phyloP scores from a whole-genome alignment of 2,329 filamentous ascomycete genomes.

The Pseudocercospora pini-densiflorae region DNA sequence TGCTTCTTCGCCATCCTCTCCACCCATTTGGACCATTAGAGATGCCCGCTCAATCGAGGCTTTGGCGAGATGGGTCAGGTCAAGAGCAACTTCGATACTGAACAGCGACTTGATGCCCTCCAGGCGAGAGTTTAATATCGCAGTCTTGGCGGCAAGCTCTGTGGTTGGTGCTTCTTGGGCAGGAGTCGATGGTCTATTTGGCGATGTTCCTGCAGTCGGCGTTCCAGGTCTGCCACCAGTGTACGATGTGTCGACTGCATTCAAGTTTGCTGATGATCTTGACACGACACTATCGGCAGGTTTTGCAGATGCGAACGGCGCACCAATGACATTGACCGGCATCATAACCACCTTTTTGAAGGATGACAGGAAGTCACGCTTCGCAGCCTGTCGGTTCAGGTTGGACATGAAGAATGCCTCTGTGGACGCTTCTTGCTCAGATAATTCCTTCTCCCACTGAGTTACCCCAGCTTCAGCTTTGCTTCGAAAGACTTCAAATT shows the following conservation, averaged over 20 bases:
- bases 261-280: conserved; percentile 30
- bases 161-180: conserved; percentile 74
- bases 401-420: conserved; percentile 97
- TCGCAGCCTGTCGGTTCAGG: conserved; percentile 90
- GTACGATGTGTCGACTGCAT: conserved; percentile 32
- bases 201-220: conserved; percentile 34
- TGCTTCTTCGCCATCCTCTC: conserved; percentile 76
- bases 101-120: conserved; percentile 96
- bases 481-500: conserved; percentile 81
- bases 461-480: conserved; percentile 77
- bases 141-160: conserved; percentile 95
- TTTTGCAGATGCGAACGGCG: conserved; percentile 54
- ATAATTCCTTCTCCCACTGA: conserved; percentile 89
- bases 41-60: conserved; percentile 83
- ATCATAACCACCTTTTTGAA: conserved; percentile 99
- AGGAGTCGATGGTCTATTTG: conserved; percentile 42
- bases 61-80: conserved; percentile 87
- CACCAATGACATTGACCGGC: conserved; percentile 82
- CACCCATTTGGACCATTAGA: conserved; percentile 78
- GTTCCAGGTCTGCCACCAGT: conserved; percentile 33
- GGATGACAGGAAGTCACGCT: conserved; percentile 92
- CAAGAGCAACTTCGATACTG: conserved; percentile 92
- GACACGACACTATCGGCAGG: conserved; percentile 31
- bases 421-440: conserved; percentile 84
- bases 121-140: conserved; percentile 90